Base-by-base conservation (phyloP, 495 filamentous ascomycete genomes). In the Collariella sp. region DNA sequence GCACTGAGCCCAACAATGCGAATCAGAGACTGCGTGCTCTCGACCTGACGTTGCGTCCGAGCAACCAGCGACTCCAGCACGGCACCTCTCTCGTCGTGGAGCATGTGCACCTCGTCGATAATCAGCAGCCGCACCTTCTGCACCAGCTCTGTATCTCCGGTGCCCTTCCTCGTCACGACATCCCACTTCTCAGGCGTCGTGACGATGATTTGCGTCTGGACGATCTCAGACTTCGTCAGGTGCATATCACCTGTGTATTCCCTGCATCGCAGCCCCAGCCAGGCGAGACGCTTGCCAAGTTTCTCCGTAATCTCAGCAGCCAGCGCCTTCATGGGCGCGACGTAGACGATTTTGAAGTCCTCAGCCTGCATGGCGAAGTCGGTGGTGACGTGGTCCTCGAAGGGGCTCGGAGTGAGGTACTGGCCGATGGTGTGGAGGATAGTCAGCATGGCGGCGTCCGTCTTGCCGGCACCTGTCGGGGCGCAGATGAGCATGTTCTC, bases 151-250 rank as follows among this genome's bases (percentile, higher is more conserved):
- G 94, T 97, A 64, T 99, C 93, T 3, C 93, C 93, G 1, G 89
- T 96, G 44, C 93, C 91, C 69, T 97, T 99, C 40, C 93, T 78
- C 10, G 93, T 99, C 31, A 97, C 86, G 12, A 97, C 91, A 71
- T 99, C 93, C 93, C 93, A 99, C 74, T 99, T 99, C 68, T 99
- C 93, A 46, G 93, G 93, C 10, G 93, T 99, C 0, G 93, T 99
- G 15, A 99, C 94, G 57, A 99, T 96, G 53, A 99, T 91, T 68
- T 99, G 94, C 2, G 93, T 99, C 59, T 87, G 82, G 29, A 91
- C 76, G 54, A 99, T 95, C 70, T 99, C 94, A 2, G 87, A 81
- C 72, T 99, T 99, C 34, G 91, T 95, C 57, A 99, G 76, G 59
- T 99, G 94, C 91, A 96, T 97, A 71, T 99, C 93, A 59, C 91